Evolutionary conservation across 257 asterid genomes (phyloP), one percentile per base, ranked within the genome.

Genomic region (Solanum stenotomum): DNA sequence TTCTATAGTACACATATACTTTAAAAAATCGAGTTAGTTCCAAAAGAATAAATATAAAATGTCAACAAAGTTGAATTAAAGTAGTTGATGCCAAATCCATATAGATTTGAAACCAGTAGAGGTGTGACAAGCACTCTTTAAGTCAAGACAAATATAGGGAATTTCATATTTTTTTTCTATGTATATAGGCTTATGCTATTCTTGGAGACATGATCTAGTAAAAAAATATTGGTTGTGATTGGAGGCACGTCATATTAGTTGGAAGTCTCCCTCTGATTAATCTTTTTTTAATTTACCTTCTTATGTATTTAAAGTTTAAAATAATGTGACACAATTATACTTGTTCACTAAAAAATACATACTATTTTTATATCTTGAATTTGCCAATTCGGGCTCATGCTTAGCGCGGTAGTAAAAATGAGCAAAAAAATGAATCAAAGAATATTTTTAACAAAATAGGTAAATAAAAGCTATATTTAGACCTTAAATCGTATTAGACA

Each of bases 181-280:
- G 63, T 52, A 16, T 52, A 52, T 18, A 52, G 20, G 63, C 9
- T 77, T 40, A 37, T 77, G 12, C n/a, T 77, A 77, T 44, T 77
- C 37, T 44, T 79, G 37, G 63, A 42, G 85, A 79, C 65, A 27
- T 79, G 65, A 44, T 79, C 25, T 79, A 79, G 25, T 78, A 42
- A 34, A 7, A 25, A 42, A 25, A 1, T 14, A 78, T 78, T 25
- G 52, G 85, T 42, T 78, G 63, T 78, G 15, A 78, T 78, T 42
- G 65, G 65, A 78, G 25, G 89, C 86, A 68, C 86, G 87, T 76
- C 68, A 67, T 86, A 46, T n/a, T 42, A 18, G 61, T 78, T 77
- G 37, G 84, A 78, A 78, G 37, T 25, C 63, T n/a, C 37, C 63
- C 25, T 25, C 20, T 44, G 0, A 40, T 25, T 25, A 40, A 78